Percentiles rank a stretch among this genome's conserved stretches.
phyloP scores from a whole-genome alignment of 805 yeast species.

The Candida orba region DNA sequence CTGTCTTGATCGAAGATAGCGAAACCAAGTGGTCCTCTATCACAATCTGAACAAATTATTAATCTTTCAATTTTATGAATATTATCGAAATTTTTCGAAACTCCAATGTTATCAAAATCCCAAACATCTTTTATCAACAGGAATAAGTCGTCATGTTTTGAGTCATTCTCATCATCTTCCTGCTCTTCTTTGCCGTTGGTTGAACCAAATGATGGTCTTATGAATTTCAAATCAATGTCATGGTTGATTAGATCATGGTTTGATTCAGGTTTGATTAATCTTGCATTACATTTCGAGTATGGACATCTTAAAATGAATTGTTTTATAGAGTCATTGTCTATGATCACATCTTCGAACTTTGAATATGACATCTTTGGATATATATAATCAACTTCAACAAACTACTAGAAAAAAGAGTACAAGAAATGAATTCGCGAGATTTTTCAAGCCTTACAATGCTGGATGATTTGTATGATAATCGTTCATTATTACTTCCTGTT shows the following conservation, averaged over 20 bases:
- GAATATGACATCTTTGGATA: neutral
- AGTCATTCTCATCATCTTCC: neutral
- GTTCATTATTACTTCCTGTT: neutral
- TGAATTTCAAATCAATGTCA: constrained; percentile 1
- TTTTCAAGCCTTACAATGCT: too few relatives aligned
- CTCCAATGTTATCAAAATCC: constrained; percentile 78
- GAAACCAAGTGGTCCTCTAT: constrained; percentile 70
- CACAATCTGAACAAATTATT: constrained; percentile 70
- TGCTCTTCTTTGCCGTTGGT: too few relatives aligned
- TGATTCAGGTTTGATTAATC: constrained; percentile 15
- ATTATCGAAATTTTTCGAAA: constrained; percentile 34
- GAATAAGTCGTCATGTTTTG: constrained; percentile 25
- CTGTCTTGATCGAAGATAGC: constrained; percentile 34
- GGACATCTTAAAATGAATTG: constrained; percentile 18
- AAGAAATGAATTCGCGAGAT: too few relatives aligned
- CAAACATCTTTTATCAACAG: constrained; percentile 51
- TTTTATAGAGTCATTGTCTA: neutral
- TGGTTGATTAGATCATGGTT: neutral
- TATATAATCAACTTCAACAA: too few relatives aligned
- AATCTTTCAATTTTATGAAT: constrained; percentile 38
- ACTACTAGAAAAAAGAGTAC: too few relatives aligned
- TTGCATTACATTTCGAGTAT: constrained; percentile 19
- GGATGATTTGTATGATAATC: too few relatives aligned
- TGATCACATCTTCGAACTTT: neutral
- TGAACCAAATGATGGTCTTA: constrained; percentile 1